Percentiles rank a stretch among this genome's conserved stretches.
phyloP scores from a whole-genome alignment of 495 filamentous ascomycete genomes.

The Thermochaetoides thermophila region DNA sequence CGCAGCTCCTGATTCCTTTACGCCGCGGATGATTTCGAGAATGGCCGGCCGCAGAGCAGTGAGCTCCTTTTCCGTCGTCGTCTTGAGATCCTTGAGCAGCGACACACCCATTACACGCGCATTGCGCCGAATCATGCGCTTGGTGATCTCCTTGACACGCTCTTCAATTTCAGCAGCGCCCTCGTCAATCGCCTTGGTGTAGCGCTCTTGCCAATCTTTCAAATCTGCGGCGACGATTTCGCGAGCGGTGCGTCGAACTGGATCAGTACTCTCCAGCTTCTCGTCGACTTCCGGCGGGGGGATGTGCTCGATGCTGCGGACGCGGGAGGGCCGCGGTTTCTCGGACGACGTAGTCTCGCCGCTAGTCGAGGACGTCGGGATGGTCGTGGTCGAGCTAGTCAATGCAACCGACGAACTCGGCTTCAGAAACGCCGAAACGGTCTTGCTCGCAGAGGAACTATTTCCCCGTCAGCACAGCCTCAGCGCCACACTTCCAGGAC shows the following conservation, averaged over 20 bases:
- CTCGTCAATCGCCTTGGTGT: conserved; percentile 65
- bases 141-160: conserved; percentile 48
- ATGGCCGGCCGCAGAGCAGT: conserved; percentile 54
- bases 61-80: conserved; percentile 45
- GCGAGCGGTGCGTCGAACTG: conserved; percentile 33
- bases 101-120: conserved; percentile 43
- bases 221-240: conserved; percentile 67
- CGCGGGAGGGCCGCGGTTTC: conserved; percentile 11
- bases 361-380: no score
- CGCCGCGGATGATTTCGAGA: conserved; percentile 39
- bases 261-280: conserved; percentile 20
- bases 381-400: no score
- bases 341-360: no score
- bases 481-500: no score
- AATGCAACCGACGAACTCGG: no score
- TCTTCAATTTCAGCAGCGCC: conserved; percentile 65
- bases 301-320: conserved; percentile 10
- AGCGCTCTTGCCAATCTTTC: conserved; percentile 68
- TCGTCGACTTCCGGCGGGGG: conserved; percentile 16
- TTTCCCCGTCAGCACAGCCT: no score
- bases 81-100: conserved; percentile 52
- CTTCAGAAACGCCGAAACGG: conserved; percentile 22
- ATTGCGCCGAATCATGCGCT: conserved; percentile 36
- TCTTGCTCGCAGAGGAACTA: no score
- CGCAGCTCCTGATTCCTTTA: conserved; percentile 28